A percentile compares a stretch with the other conserved stretches of the same genome.
phyloP scores from a whole-genome alignment of 2,329 filamentous ascomycete species.

The Diaporthe citriasiana region DNA sequence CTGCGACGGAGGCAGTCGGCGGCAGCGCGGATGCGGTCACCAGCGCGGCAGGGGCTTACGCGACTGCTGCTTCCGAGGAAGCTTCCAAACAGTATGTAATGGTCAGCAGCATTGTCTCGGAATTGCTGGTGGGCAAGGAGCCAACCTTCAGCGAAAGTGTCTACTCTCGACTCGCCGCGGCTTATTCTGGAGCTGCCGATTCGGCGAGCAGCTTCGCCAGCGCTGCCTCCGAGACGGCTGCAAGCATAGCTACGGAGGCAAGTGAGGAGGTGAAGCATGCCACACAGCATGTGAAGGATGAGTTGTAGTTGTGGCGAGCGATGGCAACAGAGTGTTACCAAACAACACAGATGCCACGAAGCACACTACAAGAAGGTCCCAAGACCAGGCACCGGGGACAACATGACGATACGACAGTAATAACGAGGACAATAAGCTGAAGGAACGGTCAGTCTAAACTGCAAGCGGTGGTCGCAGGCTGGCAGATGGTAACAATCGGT shows the following conservation, averaged over 20 bases:
- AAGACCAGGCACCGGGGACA: not conserved
- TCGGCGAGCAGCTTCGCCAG: constrained; percentile 62
- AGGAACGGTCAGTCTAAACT: constrained; percentile 5
- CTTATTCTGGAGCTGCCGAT: constrained; percentile 77
- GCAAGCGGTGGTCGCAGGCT: not conserved
- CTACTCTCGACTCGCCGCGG: constrained; percentile 77
- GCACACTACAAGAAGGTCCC: not conserved
- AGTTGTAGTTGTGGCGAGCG: constrained; percentile 52
- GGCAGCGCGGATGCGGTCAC: constrained; percentile 55
- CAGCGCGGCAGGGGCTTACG: constrained; percentile 67
- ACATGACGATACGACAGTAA: constrained; percentile 34
- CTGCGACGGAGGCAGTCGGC: constrained; percentile 64
- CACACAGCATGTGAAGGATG: constrained; percentile 55
- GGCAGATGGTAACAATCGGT: constrained; percentile 1
- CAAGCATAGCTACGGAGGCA: constrained; percentile 56
- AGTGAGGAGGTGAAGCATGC: constrained; percentile 60
- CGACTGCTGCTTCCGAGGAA: constrained; percentile 72
- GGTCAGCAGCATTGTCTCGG: constrained; percentile 80
- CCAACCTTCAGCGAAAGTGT: constrained; percentile 87
- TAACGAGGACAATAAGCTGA: not conserved
- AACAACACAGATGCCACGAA: not conserved
- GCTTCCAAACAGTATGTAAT: constrained; percentile 76
- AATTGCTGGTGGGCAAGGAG: constrained; percentile 83
- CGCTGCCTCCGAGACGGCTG: constrained; percentile 50
- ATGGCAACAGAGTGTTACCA: not conserved